Evolutionary conservation across 176 grass and related monocot genomes (phyloP).

Genomic region (Tillandsia leiboldiana): DNA sequence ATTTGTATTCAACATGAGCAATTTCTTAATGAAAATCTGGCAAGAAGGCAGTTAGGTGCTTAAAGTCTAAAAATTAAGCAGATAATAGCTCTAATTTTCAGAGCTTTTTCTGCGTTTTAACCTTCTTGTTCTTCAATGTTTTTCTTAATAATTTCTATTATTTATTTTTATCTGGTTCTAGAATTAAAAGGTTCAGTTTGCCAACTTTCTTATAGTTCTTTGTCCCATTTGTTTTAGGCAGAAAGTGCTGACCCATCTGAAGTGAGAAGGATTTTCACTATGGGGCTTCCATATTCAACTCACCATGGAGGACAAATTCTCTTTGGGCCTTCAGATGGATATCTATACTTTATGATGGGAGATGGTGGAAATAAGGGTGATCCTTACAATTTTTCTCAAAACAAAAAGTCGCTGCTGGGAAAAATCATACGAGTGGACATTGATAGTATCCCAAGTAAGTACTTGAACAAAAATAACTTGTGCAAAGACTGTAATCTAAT

Average conservation of each 20-base stretch:
- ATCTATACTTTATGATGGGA: constrained; percentile 95
- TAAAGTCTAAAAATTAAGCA: too few relatives aligned
- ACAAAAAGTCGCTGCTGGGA: constrained; percentile 71
- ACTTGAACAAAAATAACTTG: neutral
- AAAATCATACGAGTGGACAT: constrained; percentile 70
- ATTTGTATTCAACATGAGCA: too few relatives aligned
- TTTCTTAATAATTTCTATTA: neutral
- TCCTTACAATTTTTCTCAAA: constrained; percentile 95
- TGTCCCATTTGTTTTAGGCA: constrained; percentile 28
- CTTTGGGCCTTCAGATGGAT: constrained; percentile 55
- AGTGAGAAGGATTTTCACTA: constrained; percentile 60
- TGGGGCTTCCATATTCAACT: constrained; percentile 65
- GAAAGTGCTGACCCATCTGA: constrained; percentile 45
- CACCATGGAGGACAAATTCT: constrained; percentile 77
- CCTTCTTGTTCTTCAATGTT: too few relatives aligned
- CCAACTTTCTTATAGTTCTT: neutral
- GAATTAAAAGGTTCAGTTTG: neutral
- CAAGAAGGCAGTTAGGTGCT: too few relatives aligned
- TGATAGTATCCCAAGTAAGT: constrained; percentile 50
- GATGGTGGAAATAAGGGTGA: constrained; percentile 64
- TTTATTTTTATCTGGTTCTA: neutral
- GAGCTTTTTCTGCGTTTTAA: too few relatives aligned
- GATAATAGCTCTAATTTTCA: too few relatives aligned
- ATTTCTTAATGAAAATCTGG: too few relatives aligned
- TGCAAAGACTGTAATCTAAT: too few relatives aligned